These are phyloP conservation scores for Chenopodium formosanum DNA, from an alignment of 148 eudicot genomes.

Conservation along the genomic window DNA sequence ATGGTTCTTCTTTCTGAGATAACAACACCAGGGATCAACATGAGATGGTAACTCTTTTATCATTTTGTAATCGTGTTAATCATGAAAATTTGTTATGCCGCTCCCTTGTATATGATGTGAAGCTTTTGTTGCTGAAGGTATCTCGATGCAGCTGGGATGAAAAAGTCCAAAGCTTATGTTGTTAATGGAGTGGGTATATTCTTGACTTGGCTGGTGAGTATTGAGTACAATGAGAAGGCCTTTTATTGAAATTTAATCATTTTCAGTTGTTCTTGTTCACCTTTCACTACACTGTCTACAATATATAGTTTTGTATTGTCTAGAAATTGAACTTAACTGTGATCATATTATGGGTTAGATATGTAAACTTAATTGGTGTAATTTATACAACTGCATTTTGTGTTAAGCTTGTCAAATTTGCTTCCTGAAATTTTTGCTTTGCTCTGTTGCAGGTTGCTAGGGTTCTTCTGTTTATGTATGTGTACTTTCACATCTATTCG, in stretches of 20 bases:
- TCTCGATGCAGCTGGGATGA: conserved; percentile 76
- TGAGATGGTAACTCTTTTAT: conserved; percentile 69
- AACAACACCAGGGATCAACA: conserved; percentile 89
- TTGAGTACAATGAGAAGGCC: conserved; percentile 24
- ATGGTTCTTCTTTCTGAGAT: conserved; percentile 85
- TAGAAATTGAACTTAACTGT: neutral
- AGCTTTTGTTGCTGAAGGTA: conserved; percentile 51
- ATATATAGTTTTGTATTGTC: neutral
- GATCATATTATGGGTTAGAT: neutral
- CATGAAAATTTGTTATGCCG: conserved; percentile 2
- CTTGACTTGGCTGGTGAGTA: conserved; percentile 87
- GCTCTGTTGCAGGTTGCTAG: conserved; percentile 67
- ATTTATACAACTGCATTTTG: neutral
- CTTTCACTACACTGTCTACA: neutral
- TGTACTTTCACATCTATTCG: conserved; percentile 65
- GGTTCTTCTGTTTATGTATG: conserved; percentile 63
- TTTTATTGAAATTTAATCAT: neutral
- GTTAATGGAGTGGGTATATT: conserved; percentile 80
- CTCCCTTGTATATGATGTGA: conserved; percentile 20
- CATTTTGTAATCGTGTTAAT: neutral
- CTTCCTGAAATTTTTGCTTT: conserved; percentile 15
- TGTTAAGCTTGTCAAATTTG: conserved; percentile 2
- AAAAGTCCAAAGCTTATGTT: conserved; percentile 66
- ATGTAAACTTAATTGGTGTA: neutral
- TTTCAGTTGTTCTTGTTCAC: neutral